Evolutionary conservation across 2,329 filamentous ascomycete species (phyloP), one percentile per base, ranked within the genome.

Genomic region (Xylariaceae sp.): DNA sequence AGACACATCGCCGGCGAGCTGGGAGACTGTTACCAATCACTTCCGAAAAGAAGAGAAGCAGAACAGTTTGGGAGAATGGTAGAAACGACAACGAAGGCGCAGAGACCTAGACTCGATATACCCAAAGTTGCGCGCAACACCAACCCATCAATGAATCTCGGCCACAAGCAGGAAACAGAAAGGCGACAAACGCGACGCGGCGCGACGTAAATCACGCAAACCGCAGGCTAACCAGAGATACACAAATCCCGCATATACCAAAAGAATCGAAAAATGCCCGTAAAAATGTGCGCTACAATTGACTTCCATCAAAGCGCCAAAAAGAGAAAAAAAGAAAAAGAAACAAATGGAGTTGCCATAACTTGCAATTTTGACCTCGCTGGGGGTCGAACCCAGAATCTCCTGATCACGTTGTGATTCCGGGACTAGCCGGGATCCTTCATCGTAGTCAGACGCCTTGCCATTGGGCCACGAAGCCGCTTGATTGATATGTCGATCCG

Each of bases 381-480:
- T 53, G 46, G 47, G 53, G 53, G 43, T 51, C 49, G 53, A 55
- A 53, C 44, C 53, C 39, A 53, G 43, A 53, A 56, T 55, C 49
- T 58, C 47, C 47, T 53, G 49, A 53, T 51, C 18, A 12, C 39
- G n/a, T 13, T 2, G 12, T 8, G 18, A 5, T 22, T 15, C 32
- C 10, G 9, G 18, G 12, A 22, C 19, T 26, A 26, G 26, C 26
- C 26, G 12, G 40, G 12, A n/a, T 13, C 13, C 41, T n/a, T 19
- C 22, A 9, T 72, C 69, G 70, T 72, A 72, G 71, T 73, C 70
- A 73, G 69, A 72, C 70, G 70, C 70, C 70, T 71, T 73, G 70
- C 65, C 70, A 72, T 70, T 70, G 67, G 67, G 67, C 68, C 68
- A 72, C 54, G 49, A 56, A 47, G 39, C 56, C 49, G 15, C 19